phyloP scores from a whole-genome alignment of 352 stramenopile species.

The Phytophthora pini region DNA sequence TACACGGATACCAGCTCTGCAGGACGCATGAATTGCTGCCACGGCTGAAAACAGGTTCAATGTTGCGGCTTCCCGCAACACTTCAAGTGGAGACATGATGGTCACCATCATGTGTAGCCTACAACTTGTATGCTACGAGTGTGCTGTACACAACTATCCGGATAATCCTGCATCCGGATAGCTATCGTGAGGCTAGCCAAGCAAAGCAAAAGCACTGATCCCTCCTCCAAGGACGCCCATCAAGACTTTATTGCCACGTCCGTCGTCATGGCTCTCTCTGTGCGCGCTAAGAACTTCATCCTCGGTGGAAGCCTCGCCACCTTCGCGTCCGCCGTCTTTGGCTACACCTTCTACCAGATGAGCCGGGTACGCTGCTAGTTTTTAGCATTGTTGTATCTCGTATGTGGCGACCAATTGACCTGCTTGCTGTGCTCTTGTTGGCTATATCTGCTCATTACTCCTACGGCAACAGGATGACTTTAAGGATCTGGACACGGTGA shows the following conservation, averaged over 20 bases:
- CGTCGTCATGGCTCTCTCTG: conserved; percentile 60
- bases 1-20: no score
- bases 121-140: no score
- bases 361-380: conserved; percentile 53
- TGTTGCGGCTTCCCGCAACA: background rate
- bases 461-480: conserved; percentile 71
- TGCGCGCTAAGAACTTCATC: conserved; percentile 81
- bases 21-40: no score
- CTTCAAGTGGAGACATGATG: background rate
- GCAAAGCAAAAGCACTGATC: background rate
- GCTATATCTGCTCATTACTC: background rate
- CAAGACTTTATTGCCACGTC: background rate
- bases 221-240: background rate
- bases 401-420: background rate
- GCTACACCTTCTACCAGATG: conserved; percentile 85
- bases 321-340: conserved; percentile 72
- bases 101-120: background rate
- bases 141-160: conserved; percentile 5
- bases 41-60: background rate
- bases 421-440: background rate
- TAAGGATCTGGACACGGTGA: conserved; percentile 77
- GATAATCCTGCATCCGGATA: conserved; percentile 17
- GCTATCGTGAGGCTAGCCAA: conserved; percentile 8
- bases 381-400: background rate
- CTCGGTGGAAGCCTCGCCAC: conserved; percentile 66